These are phyloP conservation scores for Suillus bovinus DNA, from an alignment of 768 basidiomycete species.

Conservation along the genomic window DNA sequence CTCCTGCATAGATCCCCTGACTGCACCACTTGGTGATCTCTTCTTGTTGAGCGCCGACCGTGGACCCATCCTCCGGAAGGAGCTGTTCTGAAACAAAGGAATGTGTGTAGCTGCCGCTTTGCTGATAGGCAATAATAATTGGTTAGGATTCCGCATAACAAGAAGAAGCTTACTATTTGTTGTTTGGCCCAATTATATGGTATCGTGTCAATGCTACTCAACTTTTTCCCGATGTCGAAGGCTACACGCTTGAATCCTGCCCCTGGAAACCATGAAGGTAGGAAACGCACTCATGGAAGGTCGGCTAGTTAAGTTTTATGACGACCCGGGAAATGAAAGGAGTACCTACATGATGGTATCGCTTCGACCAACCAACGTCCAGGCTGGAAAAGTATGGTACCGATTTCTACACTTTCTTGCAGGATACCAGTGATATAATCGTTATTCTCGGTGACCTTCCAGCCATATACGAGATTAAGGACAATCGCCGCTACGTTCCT, in stretches of 20 bases:
- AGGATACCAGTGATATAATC: not conserved
- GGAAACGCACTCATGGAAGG: not conserved
- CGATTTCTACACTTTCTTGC: not conserved
- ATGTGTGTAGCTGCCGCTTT: not conserved
- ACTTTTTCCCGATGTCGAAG: conserved; percentile 11
- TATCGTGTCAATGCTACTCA: conserved; percentile 9
- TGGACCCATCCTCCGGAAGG: conserved; percentile 2
- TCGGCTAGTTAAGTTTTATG: not conserved
- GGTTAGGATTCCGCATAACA: not conserved
- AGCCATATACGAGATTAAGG: conserved; percentile 2
- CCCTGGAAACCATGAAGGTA: conserved; percentile 25
- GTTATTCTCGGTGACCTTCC: not conserved
- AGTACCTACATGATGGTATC: not conserved
- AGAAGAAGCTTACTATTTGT: conserved; percentile 18
- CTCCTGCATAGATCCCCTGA: conserved; percentile 19
- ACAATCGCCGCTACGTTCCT: not conserved
- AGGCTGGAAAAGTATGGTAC: not conserved
- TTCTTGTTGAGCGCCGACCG: conserved; percentile 4
- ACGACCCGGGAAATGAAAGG: not conserved
- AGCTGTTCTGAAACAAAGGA: not conserved
- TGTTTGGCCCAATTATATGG: conserved; percentile 16
- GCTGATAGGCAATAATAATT: not conserved
- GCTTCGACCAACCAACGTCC: not conserved
- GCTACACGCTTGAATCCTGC: conserved; percentile 20
- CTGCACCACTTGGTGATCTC: conserved; percentile 21